A percentile compares a stretch with the other conserved stretches of the same genome.
These are phyloP conservation scores for Xylariaceae sp. DNA, from an alignment of 2,329 filamentous ascomycete genomes.

Conservation along the genomic window DNA sequence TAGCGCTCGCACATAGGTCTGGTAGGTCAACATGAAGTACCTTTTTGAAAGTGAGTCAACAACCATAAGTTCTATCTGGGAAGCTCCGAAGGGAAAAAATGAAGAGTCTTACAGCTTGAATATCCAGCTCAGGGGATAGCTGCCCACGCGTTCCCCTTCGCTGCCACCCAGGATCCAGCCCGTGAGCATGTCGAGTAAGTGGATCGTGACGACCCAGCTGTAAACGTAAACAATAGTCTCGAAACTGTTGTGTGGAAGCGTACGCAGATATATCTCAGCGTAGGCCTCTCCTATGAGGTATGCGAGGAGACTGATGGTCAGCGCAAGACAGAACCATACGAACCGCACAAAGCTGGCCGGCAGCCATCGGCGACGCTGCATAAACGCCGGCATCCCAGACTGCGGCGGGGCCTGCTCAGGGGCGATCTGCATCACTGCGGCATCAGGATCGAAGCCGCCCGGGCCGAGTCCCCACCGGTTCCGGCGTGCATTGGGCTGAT, in stretches of 20 bases:
- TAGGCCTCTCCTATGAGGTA: conserved; percentile 69
- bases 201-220: conserved; percentile 66
- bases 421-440: conserved; percentile 24
- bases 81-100: background rate
- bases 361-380: conserved; percentile 54
- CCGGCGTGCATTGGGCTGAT: conserved; percentile 30
- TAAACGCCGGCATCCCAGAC: conserved; percentile 31
- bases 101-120: conserved; percentile 59
- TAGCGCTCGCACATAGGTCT: conserved; percentile 67
- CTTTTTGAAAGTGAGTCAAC: conserved; percentile 16
- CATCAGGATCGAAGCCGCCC: conserved; percentile 40
- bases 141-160: conserved; percentile 65
- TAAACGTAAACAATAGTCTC: conserved; percentile 70
- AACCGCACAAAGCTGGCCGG: conserved; percentile 67
- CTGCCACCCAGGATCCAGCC: conserved; percentile 66
- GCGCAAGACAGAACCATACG: conserved; percentile 65
- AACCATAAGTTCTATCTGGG: background rate
- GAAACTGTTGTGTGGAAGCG: conserved; percentile 62
- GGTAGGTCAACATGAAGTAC: conserved; percentile 57
- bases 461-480: conserved; percentile 35
- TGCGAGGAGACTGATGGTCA: conserved; percentile 61
- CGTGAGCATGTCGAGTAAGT: conserved; percentile 61
- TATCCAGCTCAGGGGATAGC: conserved; percentile 68
- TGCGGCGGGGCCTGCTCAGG: conserved; percentile 23
- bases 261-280: conserved; percentile 66